A percentile compares a stretch with the other conserved stretches of the same genome.
These are phyloP conservation scores for Tetraselmis striata DNA, from an alignment of 139 green algal genomes.

Conservation along the genomic window DNA sequence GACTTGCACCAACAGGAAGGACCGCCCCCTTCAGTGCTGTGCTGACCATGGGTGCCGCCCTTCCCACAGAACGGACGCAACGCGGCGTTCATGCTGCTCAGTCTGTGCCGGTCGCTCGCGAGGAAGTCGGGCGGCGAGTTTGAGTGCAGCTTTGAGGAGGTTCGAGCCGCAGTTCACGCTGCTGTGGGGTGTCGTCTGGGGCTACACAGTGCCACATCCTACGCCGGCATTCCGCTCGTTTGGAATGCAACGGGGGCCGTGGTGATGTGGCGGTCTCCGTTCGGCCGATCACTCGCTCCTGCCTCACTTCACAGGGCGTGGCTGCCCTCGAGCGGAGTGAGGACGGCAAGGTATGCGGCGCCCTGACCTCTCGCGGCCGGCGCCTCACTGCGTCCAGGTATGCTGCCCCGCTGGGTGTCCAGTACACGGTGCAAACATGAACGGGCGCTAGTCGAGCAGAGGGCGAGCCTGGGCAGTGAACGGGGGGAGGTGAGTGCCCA, in stretches of 20 bases:
- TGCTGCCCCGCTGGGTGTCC: no score
- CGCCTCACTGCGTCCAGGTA: background rate
- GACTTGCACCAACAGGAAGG: no score
- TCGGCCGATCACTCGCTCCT: no score
- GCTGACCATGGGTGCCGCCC: background rate
- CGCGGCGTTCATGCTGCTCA: conserved; percentile 39
- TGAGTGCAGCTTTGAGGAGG: background rate
- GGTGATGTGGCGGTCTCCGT: no score
- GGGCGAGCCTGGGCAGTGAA: background rate
- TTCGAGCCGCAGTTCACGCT: conserved; percentile 10
- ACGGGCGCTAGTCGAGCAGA: no score
- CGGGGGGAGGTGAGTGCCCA: background rate
- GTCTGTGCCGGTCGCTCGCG: conserved; percentile 19
- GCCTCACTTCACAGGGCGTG: background rate
- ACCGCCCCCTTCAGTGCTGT: background rate
- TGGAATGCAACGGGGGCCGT: no score
- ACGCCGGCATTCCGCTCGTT: no score
- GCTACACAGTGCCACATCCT: no score
- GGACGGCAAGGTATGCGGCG: background rate
- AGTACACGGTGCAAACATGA: no score
- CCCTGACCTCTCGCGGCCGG: background rate
- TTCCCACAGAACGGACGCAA: conserved; percentile 46
- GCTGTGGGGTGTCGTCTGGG: conserved; percentile 6
- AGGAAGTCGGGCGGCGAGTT: background rate
- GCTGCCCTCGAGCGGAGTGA: background rate